Evolutionary conservation across 2,329 filamentous ascomycete genomes (phyloP), one percentile per base, ranked within the genome.

Genomic region (Aphanocladium album): DNA sequence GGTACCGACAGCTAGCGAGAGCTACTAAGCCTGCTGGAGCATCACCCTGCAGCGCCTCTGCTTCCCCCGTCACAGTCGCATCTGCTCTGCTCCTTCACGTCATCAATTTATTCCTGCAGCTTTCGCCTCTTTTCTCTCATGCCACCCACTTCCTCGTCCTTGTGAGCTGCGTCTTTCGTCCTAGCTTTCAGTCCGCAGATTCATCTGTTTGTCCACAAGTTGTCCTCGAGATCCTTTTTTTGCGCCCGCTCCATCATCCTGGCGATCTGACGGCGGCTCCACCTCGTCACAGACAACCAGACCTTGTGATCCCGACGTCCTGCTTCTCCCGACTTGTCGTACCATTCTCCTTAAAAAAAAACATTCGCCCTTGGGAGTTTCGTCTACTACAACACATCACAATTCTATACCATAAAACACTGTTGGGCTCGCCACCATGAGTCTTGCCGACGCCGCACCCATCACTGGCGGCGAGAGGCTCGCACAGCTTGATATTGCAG

Each of bases 401-500:
- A 4, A 19, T 33, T n/a, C 37, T 49, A 50, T 5, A 11, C 11
- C n/a, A 19, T 43, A 5, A 9, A 14, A 33, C 17, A 21, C 37
- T 14, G 30, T 17, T 21, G 14, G n/a, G 33, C 16, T 21, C 25
- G 47, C 25, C 56, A 41, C 12, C 47, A 62, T 57, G 54, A 47
- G 60, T 43, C 60, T 62, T 27, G 60, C 60, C 51, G 60, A 62
- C 23, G 55, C 60, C 50, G 54, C 55, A 19, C 55, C 55, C 39
- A 54, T 62, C 41, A 58, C 60, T 23, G 33, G 45, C 45, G 52
- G 59, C 52, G 59, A 61, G 33, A 49, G 52, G 37, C 45, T 56
- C 5, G 59, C 51, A 35, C 59, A 61, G 46, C 59, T 61, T 21
- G 60, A 63, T 46, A 62, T 69, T 63, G 66, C 68, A 57, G 70